phyloP scores from a whole-genome alignment of 805 yeast species.

The Spathaspora arborariae region DNA sequence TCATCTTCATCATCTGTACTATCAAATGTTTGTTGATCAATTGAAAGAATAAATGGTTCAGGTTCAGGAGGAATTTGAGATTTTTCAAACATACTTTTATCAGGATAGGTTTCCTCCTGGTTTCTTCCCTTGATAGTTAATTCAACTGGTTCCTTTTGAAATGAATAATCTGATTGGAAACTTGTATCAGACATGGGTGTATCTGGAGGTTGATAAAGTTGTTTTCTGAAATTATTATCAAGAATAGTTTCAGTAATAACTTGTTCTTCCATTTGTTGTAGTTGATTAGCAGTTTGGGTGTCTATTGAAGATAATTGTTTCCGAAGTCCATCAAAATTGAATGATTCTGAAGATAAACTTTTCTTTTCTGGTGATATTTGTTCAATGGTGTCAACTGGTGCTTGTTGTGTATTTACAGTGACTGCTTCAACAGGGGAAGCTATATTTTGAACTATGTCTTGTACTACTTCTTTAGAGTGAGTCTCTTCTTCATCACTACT shows the following conservation, averaged over 20 bases:
- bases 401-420: not conserved
- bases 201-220: slow-evolving; percentile 16
- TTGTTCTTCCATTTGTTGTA: not conserved
- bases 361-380: not conserved
- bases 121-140: slow-evolving; percentile 18
- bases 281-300: not conserved
- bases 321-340: not conserved
- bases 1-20: slow-evolving; percentile 15
- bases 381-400: not conserved
- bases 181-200: slow-evolving; percentile 36
- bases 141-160: slow-evolving; percentile 33
- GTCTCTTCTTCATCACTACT: slow-evolving; percentile 7
- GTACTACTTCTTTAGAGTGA: not conserved
- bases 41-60: slow-evolving; percentile 28
- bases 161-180: slow-evolving; percentile 38
- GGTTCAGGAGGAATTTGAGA: not conserved
- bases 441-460: not conserved
- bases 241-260: not conserved
- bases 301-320: not conserved
- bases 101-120: not conserved
- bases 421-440: not conserved
- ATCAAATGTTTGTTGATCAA: slow-evolving; percentile 22
- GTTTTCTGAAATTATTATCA: not conserved
- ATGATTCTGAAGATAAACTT: not conserved
- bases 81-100: not conserved